Percentiles rank a stretch among this genome's conserved stretches.
Evolutionary conservation across 2,329 filamentous ascomycete species (phyloP).

Genomic region (Neonectria faginata): DNA sequence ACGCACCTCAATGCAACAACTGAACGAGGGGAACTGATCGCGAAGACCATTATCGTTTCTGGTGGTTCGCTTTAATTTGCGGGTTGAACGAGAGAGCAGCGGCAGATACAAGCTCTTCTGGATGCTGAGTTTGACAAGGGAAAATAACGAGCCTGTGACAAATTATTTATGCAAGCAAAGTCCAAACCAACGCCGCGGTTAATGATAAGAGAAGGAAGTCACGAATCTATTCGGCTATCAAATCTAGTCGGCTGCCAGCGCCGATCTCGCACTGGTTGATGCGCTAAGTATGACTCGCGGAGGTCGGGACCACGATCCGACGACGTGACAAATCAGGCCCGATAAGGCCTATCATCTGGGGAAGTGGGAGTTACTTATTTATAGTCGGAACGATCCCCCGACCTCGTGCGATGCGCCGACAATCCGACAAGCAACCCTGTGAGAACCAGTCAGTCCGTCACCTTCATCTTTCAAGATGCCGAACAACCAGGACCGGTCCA

Average conservation of each 20-base stretch:
- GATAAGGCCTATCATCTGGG: conserved; percentile 28
- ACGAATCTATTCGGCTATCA: too few species aligned
- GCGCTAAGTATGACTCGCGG: neutral
- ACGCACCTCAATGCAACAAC: conserved; percentile 15
- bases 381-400: conserved; percentile 42
- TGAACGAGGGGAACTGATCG: neutral
- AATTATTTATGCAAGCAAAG: neutral
- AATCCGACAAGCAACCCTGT: neutral
- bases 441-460: neutral
- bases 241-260: neutral
- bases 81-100: neutral
- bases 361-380: conserved; percentile 30
- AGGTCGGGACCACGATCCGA: conserved; percentile 16
- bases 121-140: neutral
- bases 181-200: neutral
- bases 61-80: neutral
- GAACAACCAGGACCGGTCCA: conserved; percentile 25
- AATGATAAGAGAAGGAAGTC: neutral
- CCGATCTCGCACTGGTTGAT: neutral
- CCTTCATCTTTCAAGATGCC: conserved; percentile 26
- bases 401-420: conserved; percentile 22
- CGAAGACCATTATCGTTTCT: neutral
- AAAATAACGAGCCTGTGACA: neutral
- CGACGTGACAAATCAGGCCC: conserved; percentile 7
- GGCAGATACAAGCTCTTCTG: neutral